Conservation (phyloP, 352 stramenopile genomes). For the Plasmopara viticola region DNA sequence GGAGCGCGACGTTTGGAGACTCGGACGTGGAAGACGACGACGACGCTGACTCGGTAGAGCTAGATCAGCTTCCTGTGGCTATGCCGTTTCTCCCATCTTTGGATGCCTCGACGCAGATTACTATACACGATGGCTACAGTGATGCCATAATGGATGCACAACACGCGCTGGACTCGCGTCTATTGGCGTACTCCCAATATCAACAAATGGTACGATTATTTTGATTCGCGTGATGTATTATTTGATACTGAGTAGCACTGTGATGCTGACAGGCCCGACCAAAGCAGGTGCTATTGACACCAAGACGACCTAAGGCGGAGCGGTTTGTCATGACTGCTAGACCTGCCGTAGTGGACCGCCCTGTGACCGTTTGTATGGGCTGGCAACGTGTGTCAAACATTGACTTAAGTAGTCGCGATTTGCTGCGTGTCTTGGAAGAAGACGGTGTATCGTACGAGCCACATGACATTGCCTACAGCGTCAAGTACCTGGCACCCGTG, state of each 20-base stretch:
- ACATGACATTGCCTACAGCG: conserved; percentile 82
- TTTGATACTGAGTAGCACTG: neutral
- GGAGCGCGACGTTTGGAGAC: conserved; percentile 26
- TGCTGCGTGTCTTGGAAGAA: conserved; percentile 74
- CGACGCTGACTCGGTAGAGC: conserved; percentile 39
- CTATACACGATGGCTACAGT: conserved; percentile 70
- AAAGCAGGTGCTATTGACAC: conserved; percentile 59
- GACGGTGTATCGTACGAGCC: conserved; percentile 80
- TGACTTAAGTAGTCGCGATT: conserved; percentile 62
- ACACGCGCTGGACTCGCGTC: conserved; percentile 63
- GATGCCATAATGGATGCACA: conserved; percentile 72
- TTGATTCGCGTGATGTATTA: too few relatives aligned
- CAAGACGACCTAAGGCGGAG: conserved; percentile 40
- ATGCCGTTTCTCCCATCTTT: conserved; percentile 70
- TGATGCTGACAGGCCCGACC: conserved; percentile 32
- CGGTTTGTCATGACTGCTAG: conserved; percentile 54
- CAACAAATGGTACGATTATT: conserved; percentile 49
- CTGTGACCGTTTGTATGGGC: conserved; percentile 80
- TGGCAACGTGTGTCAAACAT: conserved; percentile 77
- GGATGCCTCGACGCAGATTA: conserved; percentile 83
- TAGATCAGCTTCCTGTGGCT: conserved; percentile 38
- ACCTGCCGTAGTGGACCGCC: conserved; percentile 56
- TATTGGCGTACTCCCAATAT: conserved; percentile 82
- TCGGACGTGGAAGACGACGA: conserved; percentile 24
- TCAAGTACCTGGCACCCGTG: conserved; percentile 83